Conservation (phyloP, 805 yeast genomes). For the Jamesozyma piceae region DNA sequence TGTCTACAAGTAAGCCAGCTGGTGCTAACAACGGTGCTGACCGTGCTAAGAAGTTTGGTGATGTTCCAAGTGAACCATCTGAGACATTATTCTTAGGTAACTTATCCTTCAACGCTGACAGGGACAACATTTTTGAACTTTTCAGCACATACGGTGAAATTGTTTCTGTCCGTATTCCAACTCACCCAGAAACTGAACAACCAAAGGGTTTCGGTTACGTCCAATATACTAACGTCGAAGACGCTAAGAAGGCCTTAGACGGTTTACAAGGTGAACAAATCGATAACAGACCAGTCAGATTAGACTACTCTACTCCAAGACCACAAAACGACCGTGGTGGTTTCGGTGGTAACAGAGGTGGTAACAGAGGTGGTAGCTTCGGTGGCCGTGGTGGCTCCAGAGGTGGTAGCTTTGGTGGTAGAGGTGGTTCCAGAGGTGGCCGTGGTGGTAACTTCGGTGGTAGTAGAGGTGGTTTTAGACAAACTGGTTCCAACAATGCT, state of each 20-base stretch:
- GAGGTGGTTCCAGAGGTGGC: slow-evolving; percentile 31
- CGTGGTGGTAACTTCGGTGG: slow-evolving; percentile 26
- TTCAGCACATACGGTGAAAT: slow-evolving; percentile 77
- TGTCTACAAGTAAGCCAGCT: slow-evolving; percentile 76
- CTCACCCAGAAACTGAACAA: slow-evolving; percentile 97
- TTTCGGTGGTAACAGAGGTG: slow-evolving; percentile 34
- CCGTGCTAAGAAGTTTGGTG: slow-evolving; percentile 87
- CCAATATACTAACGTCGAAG: slow-evolving; percentile 78
- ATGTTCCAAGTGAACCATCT: slow-evolving; percentile 81
- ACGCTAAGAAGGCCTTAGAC: slow-evolving; percentile 80
- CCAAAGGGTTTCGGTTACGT: slow-evolving; percentile 99
- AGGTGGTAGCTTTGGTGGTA: slow-evolving; percentile 26
- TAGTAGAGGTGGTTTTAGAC: slow-evolving; percentile 9
- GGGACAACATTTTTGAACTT: slow-evolving; percentile 63
- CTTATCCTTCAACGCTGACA: slow-evolving; percentile 81
- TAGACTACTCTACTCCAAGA: slow-evolving; percentile 90
- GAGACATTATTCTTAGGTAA: slow-evolving; percentile 96
- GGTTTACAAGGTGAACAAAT: slow-evolving; percentile 82
- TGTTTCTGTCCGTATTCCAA: slow-evolving; percentile 87
- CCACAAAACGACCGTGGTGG: slow-evolving; percentile 43
- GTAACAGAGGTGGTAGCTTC: slow-evolving; percentile 20
- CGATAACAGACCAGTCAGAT: slow-evolving; percentile 87
- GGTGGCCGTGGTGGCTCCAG: slow-evolving; percentile 22
- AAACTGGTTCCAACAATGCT: slow-evolving; percentile 44
- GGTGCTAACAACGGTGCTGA: slow-evolving; percentile 48